Evolutionary conservation across 1,284 basidiomycete genomes (phyloP), one percentile per base, ranked within the genome.

Genomic region (Phylloboletellus chloephorus): DNA sequence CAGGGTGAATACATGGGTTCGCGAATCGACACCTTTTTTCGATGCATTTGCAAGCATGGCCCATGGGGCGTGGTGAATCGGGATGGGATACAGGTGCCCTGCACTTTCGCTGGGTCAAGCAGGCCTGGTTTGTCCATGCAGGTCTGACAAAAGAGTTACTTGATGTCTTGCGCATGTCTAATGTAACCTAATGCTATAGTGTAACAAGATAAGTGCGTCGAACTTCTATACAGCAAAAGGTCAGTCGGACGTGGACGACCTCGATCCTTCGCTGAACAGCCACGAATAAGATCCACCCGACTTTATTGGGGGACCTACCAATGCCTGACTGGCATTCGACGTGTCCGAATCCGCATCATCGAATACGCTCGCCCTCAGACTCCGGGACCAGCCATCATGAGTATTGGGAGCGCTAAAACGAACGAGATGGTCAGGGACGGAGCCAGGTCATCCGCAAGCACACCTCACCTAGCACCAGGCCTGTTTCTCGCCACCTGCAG

Each of bases 321-420:
- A 17, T 43, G 35, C 37, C 17, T 32, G 38, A 11, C 32, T 39
- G 3, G 26, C 16, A 16, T 48, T 29, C 21, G 58, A 60, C 26
- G 30, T 20, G 17, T 57, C 56, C 5, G 60, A 61, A 22, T 58
- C 50, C 9, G 35, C 37, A 7, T 47, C 48, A n/a, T 50, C 39
- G 2, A 31, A 37, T 5, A 17, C 15, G 2, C 0, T 4, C 11
- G 39, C 39, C 33, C 46, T 46, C 20, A 50, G 29, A 31, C 35
- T 56, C n/a, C 19, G 36, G 20, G 37, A 34, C 60, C 48, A 50
- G 24, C 26, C 39, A 20, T 51, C 34, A 16, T 12, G 7, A 3
- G 24, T 7, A 26, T 12, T 24, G 6, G 22, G 31, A 11, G 23
- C 31, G 24, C 48, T 54, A 34, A 28, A 7, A 16, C 20, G 2